Conservation (phyloP, 371 early-diverging fungal species). For the Circinella minor region DNA sequence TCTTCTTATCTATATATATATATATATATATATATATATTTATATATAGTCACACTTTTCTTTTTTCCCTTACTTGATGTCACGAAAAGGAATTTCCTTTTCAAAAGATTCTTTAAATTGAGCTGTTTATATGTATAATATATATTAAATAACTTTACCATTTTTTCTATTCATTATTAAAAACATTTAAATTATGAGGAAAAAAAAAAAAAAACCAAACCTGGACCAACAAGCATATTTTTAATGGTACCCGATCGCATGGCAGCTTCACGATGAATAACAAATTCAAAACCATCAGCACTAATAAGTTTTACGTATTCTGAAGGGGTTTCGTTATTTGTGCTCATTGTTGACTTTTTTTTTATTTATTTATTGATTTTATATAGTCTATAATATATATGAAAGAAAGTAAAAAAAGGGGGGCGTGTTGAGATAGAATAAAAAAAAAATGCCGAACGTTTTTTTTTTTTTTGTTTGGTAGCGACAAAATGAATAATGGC, state of each 20-base stretch:
- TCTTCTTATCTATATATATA: neutral
- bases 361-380: too few species aligned
- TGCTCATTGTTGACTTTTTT: neutral
- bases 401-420: too few species aligned
- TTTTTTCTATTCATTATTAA: too few species aligned
- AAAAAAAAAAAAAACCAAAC: constrained; percentile 32
- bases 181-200: too few species aligned
- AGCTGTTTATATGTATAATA: constrained; percentile 49
- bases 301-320: constrained; percentile 82
- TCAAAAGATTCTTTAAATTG: constrained; percentile 91
- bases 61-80: constrained; percentile 82
- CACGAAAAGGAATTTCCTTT: constrained; percentile 85
- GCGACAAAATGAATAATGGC: too few species aligned
- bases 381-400: too few species aligned
- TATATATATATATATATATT: neutral
- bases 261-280: constrained; percentile 88
- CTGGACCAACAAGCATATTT: constrained; percentile 89
- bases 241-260: constrained; percentile 91
- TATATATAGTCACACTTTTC: too few species aligned
- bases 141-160: constrained; percentile 13
- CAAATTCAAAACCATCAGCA: constrained; percentile 89
- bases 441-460: too few species aligned
- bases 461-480: too few species aligned
- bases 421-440: too few species aligned
- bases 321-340: constrained; percentile 14